A percentile compares a stretch with the other conserved stretches of the same genome.
Conservation (phyloP, 495 filamentous ascomycete species). For the Neurospora intermedia region DNA sequence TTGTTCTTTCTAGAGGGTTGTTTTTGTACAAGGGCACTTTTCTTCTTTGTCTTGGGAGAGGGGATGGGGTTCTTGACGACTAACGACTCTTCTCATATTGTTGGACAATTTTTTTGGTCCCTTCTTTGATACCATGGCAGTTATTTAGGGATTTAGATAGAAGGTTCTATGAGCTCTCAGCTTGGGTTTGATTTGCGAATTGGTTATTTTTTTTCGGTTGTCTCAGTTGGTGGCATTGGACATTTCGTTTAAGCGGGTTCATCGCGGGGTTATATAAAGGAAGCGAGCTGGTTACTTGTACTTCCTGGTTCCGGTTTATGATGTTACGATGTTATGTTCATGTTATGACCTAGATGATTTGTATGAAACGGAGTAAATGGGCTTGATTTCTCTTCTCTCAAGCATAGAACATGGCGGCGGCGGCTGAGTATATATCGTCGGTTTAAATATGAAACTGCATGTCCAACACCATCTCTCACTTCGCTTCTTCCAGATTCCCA, state of each 20-base stretch:
- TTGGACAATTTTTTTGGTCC: background rate
- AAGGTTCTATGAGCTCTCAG: background rate
- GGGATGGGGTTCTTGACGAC: background rate
- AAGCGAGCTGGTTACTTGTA: background rate
- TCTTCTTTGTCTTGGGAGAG: background rate
- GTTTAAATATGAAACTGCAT: too few species aligned
- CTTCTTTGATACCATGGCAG: background rate
- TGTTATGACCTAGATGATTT: background rate
- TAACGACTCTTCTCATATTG: background rate
- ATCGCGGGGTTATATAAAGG: background rate
- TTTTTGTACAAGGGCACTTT: background rate
- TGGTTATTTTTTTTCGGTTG: background rate
- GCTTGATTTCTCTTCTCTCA: background rate
- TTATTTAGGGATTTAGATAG: background rate
- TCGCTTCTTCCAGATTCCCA: too few species aligned
- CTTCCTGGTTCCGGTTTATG: background rate
- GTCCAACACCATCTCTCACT: too few species aligned
- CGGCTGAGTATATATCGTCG: background rate
- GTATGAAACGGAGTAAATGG: background rate
- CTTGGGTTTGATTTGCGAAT: background rate
- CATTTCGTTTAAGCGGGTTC: background rate
- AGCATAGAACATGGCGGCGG: background rate
- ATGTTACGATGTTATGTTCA: background rate
- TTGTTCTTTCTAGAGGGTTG: background rate
- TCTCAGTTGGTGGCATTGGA: background rate